Evolutionary conservation across 1,284 basidiomycete genomes (phyloP), one percentile per base, ranked within the genome.

Genomic region (Leccinum ambiguum): DNA sequence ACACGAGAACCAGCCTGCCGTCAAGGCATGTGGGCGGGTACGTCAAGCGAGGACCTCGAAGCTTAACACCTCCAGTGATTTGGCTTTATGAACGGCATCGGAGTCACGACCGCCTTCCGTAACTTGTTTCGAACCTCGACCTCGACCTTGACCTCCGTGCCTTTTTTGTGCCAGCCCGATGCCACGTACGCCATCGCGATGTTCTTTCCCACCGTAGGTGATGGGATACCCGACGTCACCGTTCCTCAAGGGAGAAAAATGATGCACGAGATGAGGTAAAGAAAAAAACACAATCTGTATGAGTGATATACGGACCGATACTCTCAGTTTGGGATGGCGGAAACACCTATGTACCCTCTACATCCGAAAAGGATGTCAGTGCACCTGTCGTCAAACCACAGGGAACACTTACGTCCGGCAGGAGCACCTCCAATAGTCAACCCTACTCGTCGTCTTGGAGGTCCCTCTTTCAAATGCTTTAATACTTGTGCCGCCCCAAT

Each of bases 191-290:
- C 97, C 97, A 99, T 99, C 7, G 96, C 94, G 72, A 99, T 94
- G 79, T 99, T 98, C 76, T 91, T 89, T 4, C 88, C 89, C 2
- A 96, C 80, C 2, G 94, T 92, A 0, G 96, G 96, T 1, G 94
- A 96, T 7, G 97, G 97, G 67, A 98, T 98, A 61, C 97, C 97
- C 0, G 95, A 98, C 0, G 96, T 98, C 48, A 98, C 86, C 11
- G 79, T 74, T 33, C 94, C 92, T 87, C 66, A 26, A 60, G 18
- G 36, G 39, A 58, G 30, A 45, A 9, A 11, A 48, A 21, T 5
- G 65, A 8, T 11, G 23, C 36, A 41, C 58, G 53, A 63, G 53
- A 45, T 66, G 60, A 62, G 62, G 53, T 39, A 68, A 59, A n/a
- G 2, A 21, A 45, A 13, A 23, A 18, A 10, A 30, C 30, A 41